Conservation (phyloP, 2,329 filamentous ascomycete species). For the Colletotrichum zoysiae region DNA sequence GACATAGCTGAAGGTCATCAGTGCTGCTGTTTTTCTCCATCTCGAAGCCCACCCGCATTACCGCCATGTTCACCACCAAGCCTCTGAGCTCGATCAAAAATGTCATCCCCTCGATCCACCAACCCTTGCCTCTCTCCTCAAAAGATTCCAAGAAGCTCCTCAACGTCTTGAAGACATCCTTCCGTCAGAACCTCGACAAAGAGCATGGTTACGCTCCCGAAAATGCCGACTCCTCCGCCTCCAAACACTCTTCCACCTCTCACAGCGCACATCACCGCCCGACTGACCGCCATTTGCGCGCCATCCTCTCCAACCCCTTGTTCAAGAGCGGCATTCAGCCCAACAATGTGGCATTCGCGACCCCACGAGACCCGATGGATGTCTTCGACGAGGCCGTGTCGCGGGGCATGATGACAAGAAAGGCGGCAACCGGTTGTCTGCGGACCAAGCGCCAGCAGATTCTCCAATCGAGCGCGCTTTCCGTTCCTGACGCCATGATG, state of each 20-base stretch:
- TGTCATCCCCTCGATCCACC: slow-evolving; percentile 61
- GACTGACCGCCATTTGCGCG: slow-evolving; percentile 65
- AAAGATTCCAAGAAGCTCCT: slow-evolving; percentile 68
- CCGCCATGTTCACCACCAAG: slow-evolving; percentile 52
- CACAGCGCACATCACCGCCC: slow-evolving; percentile 49
- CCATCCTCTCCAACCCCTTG: slow-evolving; percentile 69
- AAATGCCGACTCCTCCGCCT: slow-evolving; percentile 44
- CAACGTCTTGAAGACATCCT: slow-evolving; percentile 67
- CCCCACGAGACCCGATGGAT: slow-evolving; percentile 60
- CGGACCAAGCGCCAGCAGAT: slow-evolving; percentile 60
- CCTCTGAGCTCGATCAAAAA: slow-evolving; percentile 55
- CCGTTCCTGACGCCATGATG: slow-evolving; percentile 52
- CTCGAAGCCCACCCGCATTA: slow-evolving; percentile 1
- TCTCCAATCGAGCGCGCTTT: slow-evolving; percentile 49
- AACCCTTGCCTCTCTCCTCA: slow-evolving; percentile 63
- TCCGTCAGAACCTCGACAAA: slow-evolving; percentile 68
- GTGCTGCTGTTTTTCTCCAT: not conserved
- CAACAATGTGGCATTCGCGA: slow-evolving; percentile 15
- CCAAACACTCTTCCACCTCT: slow-evolving; percentile 29
- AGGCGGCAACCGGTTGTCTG: slow-evolving; percentile 67
- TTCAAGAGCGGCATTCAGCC: slow-evolving; percentile 57
- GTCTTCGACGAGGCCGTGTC: slow-evolving; percentile 69
- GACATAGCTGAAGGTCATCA: slow-evolving; percentile 3
- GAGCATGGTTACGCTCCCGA: slow-evolving; percentile 64
- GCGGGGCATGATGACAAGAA: slow-evolving; percentile 67